phyloP scores from a whole-genome alignment of 495 filamentous ascomycete genomes.

The Talaromyces nanjingensis region DNA sequence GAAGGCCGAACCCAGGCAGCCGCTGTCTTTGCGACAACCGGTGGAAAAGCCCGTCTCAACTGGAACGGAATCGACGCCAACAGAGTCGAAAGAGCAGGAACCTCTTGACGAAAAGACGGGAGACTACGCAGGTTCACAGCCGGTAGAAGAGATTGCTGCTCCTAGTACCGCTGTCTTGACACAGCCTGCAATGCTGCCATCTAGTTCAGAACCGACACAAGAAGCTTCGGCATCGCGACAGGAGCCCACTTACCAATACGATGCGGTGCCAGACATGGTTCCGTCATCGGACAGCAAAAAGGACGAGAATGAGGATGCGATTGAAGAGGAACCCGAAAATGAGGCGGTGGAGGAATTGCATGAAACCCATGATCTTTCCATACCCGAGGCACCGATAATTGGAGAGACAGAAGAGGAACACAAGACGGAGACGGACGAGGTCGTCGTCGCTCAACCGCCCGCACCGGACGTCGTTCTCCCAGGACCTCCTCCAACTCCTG shows the following conservation, averaged over 20 bases:
- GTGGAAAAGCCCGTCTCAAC: slow-evolving; percentile 45
- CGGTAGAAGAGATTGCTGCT: slow-evolving; percentile 22
- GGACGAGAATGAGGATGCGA: slow-evolving; percentile 12
- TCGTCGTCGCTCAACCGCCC: slow-evolving; percentile 48
- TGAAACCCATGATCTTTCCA: slow-evolving; percentile 54
- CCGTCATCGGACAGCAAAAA: slow-evolving; percentile 25
- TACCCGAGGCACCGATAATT: slow-evolving; percentile 42
- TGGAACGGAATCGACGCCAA: slow-evolving; percentile 45
- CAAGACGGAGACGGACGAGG: slow-evolving; percentile 11
- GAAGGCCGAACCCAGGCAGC: slow-evolving; percentile 51
- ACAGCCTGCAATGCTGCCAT: background rate
- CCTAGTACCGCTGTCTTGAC: background rate
- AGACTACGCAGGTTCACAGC: slow-evolving; percentile 11
- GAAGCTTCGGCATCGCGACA: background rate
- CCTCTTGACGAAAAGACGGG: slow-evolving; percentile 44
- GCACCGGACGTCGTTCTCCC: slow-evolving; percentile 31
- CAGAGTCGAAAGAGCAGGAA: slow-evolving; percentile 47
- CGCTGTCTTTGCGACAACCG: slow-evolving; percentile 46
- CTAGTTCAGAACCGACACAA: background rate
- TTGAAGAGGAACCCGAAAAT: slow-evolving; percentile 7
- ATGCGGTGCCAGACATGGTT: background rate
- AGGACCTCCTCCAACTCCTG: slow-evolving; percentile 30
- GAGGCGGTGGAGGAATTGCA: slow-evolving; percentile 27
- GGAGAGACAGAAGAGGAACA: slow-evolving; percentile 19
- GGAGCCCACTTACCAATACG: background rate